phyloP scores from a whole-genome alignment of 108 stramenopile genomes.

The Conticribra weissflogii region DNA sequence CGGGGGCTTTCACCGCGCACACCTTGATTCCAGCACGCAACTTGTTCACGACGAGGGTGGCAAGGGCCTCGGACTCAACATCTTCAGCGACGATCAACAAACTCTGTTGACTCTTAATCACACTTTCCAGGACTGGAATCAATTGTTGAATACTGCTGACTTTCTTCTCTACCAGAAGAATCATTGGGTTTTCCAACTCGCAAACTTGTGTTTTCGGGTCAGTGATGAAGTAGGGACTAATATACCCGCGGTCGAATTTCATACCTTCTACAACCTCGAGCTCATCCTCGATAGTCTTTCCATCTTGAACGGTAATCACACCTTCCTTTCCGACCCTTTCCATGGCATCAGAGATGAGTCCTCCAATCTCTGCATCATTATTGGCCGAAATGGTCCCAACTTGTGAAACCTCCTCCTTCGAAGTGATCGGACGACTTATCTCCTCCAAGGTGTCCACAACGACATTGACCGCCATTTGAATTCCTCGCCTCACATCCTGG shows the following conservation, averaged over 20 bases:
- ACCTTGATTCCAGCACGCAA: constrained; percentile 99
- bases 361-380: constrained; percentile 94
- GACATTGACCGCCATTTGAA: constrained; percentile 91
- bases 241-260: constrained; percentile 99
- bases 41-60: constrained; percentile 99
- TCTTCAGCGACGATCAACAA: constrained; percentile 99
- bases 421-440: constrained; percentile 93
- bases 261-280: constrained; percentile 99
- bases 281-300: constrained; percentile 99
- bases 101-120: constrained; percentile 93
- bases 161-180: constrained; percentile 99
- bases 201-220: constrained; percentile 97
- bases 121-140: constrained; percentile 93
- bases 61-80: constrained; percentile 98
- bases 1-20: constrained; percentile 99
- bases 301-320: constrained; percentile 99
- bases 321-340: constrained; percentile 99
- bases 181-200: constrained; percentile 96
- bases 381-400: constrained; percentile 99
- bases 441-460: constrained; percentile 88
- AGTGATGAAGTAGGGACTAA: constrained; percentile 99
- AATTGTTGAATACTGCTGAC: constrained; percentile 95
- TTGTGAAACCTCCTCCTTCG: constrained; percentile 97
- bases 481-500: constrained; percentile 95
- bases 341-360: constrained; percentile 97